Evolutionary conservation across 169 alveolate species (phyloP).

Genomic region (Miamiensis avidus): DNA sequence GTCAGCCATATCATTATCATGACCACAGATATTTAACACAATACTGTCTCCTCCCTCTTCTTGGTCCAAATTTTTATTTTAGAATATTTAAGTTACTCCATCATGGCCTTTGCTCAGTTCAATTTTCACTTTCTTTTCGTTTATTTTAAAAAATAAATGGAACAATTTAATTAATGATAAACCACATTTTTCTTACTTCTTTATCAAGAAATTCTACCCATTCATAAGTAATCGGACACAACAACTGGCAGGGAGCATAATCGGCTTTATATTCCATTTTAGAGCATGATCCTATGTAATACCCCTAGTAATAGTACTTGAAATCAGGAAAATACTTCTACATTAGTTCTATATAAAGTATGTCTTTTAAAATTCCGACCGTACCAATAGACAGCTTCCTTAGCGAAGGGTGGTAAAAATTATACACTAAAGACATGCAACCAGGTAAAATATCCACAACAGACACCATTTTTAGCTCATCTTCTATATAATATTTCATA

Average conservation of each 20-base stretch:
- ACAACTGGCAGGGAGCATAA: constrained; percentile 55
- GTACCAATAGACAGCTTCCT: constrained; percentile 66
- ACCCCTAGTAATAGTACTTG: constrained; percentile 67
- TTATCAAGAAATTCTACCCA: constrained; percentile 21
- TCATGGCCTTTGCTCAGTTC: neutral
- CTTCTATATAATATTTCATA: constrained; percentile 68
- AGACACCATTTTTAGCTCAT: constrained; percentile 68
- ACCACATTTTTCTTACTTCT: neutral
- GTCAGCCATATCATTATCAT: neutral
- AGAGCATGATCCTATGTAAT: constrained; percentile 49
- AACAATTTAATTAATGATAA: neutral
- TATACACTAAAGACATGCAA: constrained; percentile 52
- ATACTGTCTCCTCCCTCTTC: neutral
- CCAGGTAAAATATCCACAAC: constrained; percentile 69
- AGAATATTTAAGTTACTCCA: neutral
- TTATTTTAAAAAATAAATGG: neutral
- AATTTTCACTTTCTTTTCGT: neutral
- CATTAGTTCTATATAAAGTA: constrained; percentile 59
- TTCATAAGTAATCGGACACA: constrained; percentile 59
- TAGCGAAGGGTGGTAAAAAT: constrained; percentile 71
- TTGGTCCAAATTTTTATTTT: neutral
- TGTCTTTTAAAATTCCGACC: constrained; percentile 67
- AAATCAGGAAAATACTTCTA: constrained; percentile 44
- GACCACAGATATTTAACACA: too few species aligned
- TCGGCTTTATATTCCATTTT: constrained; percentile 71